These are phyloP conservation scores for Opeltia flavorubescens DNA, from an alignment of 495 filamentous ascomycete genomes.

Conservation along the genomic window DNA sequence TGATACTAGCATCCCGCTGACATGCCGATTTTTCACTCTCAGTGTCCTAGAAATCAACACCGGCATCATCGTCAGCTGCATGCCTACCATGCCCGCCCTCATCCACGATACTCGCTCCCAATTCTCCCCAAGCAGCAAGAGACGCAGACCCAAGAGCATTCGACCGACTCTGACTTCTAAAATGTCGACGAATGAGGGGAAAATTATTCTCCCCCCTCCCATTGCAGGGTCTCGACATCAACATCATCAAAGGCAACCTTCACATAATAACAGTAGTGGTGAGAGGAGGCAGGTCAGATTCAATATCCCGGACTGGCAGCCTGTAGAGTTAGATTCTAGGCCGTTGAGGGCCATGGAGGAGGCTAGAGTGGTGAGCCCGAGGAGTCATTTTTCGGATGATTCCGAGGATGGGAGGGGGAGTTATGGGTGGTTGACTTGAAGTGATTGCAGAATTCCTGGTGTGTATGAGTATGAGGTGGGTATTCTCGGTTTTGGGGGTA, in stretches of 20 bases:
- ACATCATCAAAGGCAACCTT: too few relatives aligned
- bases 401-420: not conserved
- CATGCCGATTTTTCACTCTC: too few relatives aligned
- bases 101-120: not conserved
- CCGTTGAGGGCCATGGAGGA: not conserved
- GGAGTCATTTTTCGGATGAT: not conserved
- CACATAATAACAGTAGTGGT: too few relatives aligned
- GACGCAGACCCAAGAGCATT: not conserved
- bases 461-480: too few relatives aligned
- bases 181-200: too few relatives aligned
- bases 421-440: not conserved
- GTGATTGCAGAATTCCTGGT: too few relatives aligned
- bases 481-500: not conserved
- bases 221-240: too few relatives aligned
- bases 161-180: too few relatives aligned
- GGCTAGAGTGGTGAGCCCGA: not conserved
- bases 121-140: not conserved
- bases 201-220: too few relatives aligned
- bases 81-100: conserved; percentile 1
- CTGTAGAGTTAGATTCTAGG: not conserved
- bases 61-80: conserved; percentile 1
- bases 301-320: too few relatives aligned
- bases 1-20: not conserved
- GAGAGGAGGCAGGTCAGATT: not conserved
- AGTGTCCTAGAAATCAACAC: conserved; percentile 1